A percentile compares a stretch with the other conserved stretches of the same genome.
phyloP scores from a whole-genome alignment of 164 flowering plant species.

The Dillenia turbinata region DNA sequence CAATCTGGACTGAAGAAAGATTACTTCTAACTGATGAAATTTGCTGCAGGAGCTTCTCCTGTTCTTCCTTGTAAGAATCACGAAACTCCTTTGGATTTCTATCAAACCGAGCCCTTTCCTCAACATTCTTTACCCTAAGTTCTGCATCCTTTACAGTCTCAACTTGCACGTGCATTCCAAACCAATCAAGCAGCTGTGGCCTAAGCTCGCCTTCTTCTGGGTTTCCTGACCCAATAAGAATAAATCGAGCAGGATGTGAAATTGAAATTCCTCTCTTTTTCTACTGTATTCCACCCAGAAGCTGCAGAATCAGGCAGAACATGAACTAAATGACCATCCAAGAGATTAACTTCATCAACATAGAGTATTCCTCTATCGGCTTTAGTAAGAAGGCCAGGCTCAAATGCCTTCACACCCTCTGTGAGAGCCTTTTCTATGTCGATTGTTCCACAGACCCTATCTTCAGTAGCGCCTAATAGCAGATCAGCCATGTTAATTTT shows the following conservation, averaged over 20 bases:
- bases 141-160: constrained; percentile 97
- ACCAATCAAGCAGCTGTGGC: constrained; percentile 94
- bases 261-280: constrained; percentile 96
- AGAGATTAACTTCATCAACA: constrained; percentile 92
- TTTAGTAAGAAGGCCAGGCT: constrained; percentile 94
- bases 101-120: constrained; percentile 89
- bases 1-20: constrained; percentile 73
- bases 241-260: constrained; percentile 97
- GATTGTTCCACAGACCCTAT: constrained; percentile 94
- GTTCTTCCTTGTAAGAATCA: constrained; percentile 64
- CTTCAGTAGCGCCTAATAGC: constrained; percentile 95
- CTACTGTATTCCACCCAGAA: constrained; percentile 98
- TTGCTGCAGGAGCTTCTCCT: constrained; percentile 83
- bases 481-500: constrained; percentile 97
- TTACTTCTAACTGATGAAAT: constrained; percentile 63
- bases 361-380: constrained; percentile 95
- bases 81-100: constrained; percentile 80
- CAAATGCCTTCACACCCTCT: constrained; percentile 96
- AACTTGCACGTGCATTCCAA: constrained; percentile 99
- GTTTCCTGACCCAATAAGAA: constrained; percentile 91
- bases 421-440: constrained; percentile 95
- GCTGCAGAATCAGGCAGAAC: constrained; percentile 93
- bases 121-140: constrained; percentile 91
- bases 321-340: constrained; percentile 93
- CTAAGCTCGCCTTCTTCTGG: constrained; percentile 99